Percentiles rank a stretch among this genome's conserved stretches.
Conservation (phyloP, 345 rosid species). For the Sisymbrium altissimum region DNA sequence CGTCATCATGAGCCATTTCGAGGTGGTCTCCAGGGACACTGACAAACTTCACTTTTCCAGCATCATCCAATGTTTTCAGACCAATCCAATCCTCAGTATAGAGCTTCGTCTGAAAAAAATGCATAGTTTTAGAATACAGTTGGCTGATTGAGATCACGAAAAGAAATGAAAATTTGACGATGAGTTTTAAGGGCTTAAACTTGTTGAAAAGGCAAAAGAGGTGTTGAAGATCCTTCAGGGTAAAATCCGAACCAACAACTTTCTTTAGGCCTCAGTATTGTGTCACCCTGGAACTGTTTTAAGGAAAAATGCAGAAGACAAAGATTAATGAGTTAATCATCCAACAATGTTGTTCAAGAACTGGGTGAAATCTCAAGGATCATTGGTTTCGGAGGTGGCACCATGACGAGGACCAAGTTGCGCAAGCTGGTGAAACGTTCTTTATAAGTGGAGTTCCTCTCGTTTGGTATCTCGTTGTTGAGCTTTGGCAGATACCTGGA, state of each 20-base stretch:
- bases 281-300: slow-evolving; percentile 68
- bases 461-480: slow-evolving; percentile 68
- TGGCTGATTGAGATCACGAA: not conserved
- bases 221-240: slow-evolving; percentile 69
- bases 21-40: slow-evolving; percentile 73
- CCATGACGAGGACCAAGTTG: slow-evolving; percentile 87
- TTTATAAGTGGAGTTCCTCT: slow-evolving; percentile 63
- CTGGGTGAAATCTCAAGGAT: not conserved
- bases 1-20: slow-evolving; percentile 48
- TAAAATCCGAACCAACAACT: slow-evolving; percentile 90
- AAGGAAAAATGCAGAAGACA: not conserved
- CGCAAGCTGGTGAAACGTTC: slow-evolving; percentile 66
- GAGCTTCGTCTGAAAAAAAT: slow-evolving; percentile 60
- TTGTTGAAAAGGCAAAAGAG: slow-evolving; percentile 55
- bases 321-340: not conserved
- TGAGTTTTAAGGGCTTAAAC: slow-evolving; percentile 29
- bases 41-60: slow-evolving; percentile 61
- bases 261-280: slow-evolving; percentile 74
- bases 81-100: slow-evolving; percentile 51
- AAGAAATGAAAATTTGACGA: not conserved
- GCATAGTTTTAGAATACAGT: not conserved
- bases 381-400: slow-evolving; percentile 2
- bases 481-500: slow-evolving; percentile 79
- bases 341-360: not conserved
- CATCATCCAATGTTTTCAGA: slow-evolving; percentile 53